Base-by-base conservation (phyloP, 352 stramenopile genomes). In the Phytopythium boreale region DNA sequence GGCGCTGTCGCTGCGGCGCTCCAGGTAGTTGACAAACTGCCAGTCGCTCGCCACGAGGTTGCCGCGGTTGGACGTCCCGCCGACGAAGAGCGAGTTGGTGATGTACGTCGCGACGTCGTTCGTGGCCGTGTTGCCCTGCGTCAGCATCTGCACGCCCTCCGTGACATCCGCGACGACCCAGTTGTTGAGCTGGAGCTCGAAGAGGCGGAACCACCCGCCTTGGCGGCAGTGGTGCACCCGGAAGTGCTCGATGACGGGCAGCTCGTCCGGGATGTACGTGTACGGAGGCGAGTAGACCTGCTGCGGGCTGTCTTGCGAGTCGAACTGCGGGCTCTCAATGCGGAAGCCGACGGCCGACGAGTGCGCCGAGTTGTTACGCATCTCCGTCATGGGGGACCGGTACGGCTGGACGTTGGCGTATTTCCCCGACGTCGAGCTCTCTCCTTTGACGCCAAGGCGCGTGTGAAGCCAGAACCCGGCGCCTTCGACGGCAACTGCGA, bases 391-490 rank as follows among this genome's bases (percentile, higher is more conserved):
- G 20, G 65, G 56, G 3, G 69, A 52, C 26, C 64, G 64, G 61
- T 71, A 78, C 34, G 74, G 74, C 36, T 69, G 62, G 9, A 82
- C 15, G 17, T 27, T 56, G 26, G 63, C 24, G 51, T 82, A 82
- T 24, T 66, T 60, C 11, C 71, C 68, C 1, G 71, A 71, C 29
- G 27, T 34, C 19, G 46, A 75, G 51, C 74, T 82, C 1, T 56
- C 58, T 5, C 67, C 65, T 56, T 79, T 78, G 55, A 74, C 70
- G 2, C 60, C 50, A 2, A 76, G 39, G 0, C 71, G 68, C 19
- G 74, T 82, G 66, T 83, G 67, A 22, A 83, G 64, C 79, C 79
- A 88, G 41, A 81, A 86, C 0, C 72, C 79, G 11, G 71, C 67
- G 56, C 79, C 75, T 70, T 74, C 69, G 44, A 80, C 71, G 15